These are phyloP conservation scores for Fomitopsis pulvina DNA, from an alignment of 768 basidiomycete genomes.

Conservation along the genomic window DNA sequence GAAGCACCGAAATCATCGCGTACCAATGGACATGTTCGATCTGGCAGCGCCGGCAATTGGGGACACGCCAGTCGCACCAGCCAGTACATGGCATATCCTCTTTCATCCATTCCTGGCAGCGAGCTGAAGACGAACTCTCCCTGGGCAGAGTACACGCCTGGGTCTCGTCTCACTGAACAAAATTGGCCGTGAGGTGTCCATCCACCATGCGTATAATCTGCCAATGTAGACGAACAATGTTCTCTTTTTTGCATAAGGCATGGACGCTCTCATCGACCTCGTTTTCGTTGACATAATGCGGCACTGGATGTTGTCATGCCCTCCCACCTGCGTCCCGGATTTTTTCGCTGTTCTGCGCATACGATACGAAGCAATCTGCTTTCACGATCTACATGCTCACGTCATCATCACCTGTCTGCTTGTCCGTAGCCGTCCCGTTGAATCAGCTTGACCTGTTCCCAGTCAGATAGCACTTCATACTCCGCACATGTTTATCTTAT, in stretches of 20 bases:
- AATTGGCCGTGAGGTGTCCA: conserved; percentile 17
- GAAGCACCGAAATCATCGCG: conserved; percentile 36
- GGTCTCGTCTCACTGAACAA: conserved; percentile 20
- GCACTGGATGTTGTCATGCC: not conserved
- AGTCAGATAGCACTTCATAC: conserved; percentile 15
- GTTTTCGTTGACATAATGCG: not conserved
- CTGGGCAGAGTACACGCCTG: conserved; percentile 35
- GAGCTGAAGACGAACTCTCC: conserved; percentile 51
- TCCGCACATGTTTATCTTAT: conserved; percentile 28
- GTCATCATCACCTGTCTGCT: conserved; percentile 14
- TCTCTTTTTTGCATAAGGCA: conserved; percentile 6
- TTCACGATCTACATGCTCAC: conserved; percentile 12
- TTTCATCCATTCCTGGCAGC: conserved; percentile 50
- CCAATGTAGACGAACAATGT: not conserved
- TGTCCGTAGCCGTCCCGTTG: conserved; percentile 23
- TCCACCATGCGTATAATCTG: not conserved
- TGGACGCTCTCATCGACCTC: conserved; percentile 4
- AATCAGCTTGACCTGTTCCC: conserved; percentile 31
- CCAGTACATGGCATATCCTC: conserved; percentile 38
- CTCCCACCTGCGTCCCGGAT: not conserved
- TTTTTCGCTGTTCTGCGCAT: not conserved
- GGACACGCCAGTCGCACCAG: conserved; percentile 49
- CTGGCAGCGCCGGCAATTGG: conserved; percentile 82
- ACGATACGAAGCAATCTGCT: conserved; percentile 10
- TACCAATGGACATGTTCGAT: conserved; percentile 61